A percentile compares a stretch with the other conserved stretches of the same genome.
These are phyloP conservation scores for Lolium perenne DNA, from an alignment of 176 grass and related monocot species.

Conservation along the genomic window DNA sequence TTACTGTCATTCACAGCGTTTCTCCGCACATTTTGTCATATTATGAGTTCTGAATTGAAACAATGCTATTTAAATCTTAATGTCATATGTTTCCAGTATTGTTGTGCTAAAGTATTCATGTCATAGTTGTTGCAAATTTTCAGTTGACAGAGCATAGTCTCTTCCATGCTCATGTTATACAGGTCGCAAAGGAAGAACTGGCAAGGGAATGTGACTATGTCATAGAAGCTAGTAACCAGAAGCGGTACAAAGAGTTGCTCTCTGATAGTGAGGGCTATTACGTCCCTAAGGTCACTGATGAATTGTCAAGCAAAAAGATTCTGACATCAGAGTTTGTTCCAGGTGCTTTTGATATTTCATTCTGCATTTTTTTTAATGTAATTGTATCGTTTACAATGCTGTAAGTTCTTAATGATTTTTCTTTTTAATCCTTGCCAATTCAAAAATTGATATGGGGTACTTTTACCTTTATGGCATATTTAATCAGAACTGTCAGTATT, in stretches of 20 bases:
- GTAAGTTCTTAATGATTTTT: not conserved
- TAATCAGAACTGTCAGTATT: not conserved
- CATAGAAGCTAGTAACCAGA: slow-evolving; percentile 91
- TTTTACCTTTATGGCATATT: not conserved
- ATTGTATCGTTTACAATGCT: not conserved
- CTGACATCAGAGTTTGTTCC: slow-evolving; percentile 79
- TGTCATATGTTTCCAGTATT: not conserved
- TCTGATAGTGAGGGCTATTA: slow-evolving; percentile 73
- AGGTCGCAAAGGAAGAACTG: slow-evolving; percentile 94
- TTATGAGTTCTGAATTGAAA: not conserved
- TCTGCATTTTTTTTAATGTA: not conserved
- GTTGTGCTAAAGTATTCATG: not conserved
- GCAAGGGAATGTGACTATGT: slow-evolving; percentile 95
- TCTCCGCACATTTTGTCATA: not conserved
- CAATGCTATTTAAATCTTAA: slow-evolving; percentile 8
- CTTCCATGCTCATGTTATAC: slow-evolving; percentile 32
- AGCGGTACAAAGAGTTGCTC: slow-evolving; percentile 76
- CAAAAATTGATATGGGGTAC: not conserved
- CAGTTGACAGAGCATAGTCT: slow-evolving; percentile 20
- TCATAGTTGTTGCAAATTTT: not conserved
- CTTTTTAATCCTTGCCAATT: not conserved
- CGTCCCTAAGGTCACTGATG: slow-evolving; percentile 76
- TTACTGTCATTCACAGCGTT: not conserved
- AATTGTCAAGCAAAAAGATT: slow-evolving; percentile 80
- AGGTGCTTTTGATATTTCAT: slow-evolving; percentile 64